These are phyloP conservation scores for Penicillium subrubescens DNA, from an alignment of 495 filamentous ascomycete species.

Conservation along the genomic window DNA sequence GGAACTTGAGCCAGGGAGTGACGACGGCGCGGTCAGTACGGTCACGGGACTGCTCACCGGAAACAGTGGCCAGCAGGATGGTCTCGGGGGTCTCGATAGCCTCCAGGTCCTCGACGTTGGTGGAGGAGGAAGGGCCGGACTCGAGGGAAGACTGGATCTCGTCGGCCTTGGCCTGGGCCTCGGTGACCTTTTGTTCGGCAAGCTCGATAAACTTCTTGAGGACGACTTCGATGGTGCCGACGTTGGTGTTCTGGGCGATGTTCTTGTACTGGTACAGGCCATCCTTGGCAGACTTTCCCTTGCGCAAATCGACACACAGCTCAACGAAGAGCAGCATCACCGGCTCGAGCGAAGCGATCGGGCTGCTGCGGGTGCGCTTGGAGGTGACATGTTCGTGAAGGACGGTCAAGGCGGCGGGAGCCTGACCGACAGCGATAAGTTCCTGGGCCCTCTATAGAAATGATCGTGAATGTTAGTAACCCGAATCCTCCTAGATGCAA, in stretches of 20 bases:
- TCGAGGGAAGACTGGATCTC: slow-evolving; percentile 89
- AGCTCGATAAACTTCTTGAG: slow-evolving; percentile 97
- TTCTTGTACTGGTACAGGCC: slow-evolving; percentile 99
- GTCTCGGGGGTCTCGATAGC: slow-evolving; percentile 97
- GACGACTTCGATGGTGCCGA: slow-evolving; percentile 95
- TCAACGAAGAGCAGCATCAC: slow-evolving; percentile 98
- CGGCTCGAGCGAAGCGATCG: slow-evolving; percentile 94
- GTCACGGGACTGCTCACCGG: slow-evolving; percentile 94
- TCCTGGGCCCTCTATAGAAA: slow-evolving; percentile 81
- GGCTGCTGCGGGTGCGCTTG: slow-evolving; percentile 94
- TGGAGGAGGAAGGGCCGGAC: slow-evolving; percentile 61
- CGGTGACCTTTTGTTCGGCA: slow-evolving; percentile 92
- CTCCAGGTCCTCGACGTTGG: slow-evolving; percentile 91
- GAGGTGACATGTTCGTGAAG: slow-evolving; percentile 99
- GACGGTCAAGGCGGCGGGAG: slow-evolving; percentile 85
- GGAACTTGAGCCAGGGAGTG: slow-evolving; percentile 98
- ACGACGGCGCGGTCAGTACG: slow-evolving; percentile 97
- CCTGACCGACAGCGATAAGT: slow-evolving; percentile 95
- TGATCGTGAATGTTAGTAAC: not conserved
- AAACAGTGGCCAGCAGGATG: slow-evolving; percentile 95
- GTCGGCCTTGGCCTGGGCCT: slow-evolving; percentile 94
- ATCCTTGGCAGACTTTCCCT: slow-evolving; percentile 97
- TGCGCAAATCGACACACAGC: slow-evolving; percentile 92
- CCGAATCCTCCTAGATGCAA: not conserved
- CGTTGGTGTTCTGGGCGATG: slow-evolving; percentile 97